Conservation (phyloP, 164 flowering plant species). For the Dillenia turbinata region DNA sequence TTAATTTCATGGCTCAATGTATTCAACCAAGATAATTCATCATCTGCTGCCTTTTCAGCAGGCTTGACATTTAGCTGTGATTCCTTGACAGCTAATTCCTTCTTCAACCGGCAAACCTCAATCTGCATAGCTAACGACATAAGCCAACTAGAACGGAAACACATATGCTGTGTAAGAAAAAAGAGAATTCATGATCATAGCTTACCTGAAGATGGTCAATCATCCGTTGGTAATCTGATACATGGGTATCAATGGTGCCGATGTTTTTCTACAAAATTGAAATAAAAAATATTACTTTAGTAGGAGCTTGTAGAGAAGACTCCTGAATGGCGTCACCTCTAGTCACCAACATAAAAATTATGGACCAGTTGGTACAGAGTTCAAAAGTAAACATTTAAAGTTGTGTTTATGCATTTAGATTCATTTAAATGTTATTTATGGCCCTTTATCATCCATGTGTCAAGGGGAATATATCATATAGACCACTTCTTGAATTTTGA, state of each 20-base stretch:
- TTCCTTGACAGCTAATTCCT: constrained; percentile 79
- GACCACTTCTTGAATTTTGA: no score
- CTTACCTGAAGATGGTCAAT: constrained; percentile 86
- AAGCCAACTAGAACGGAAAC: no score
- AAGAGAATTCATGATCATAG: constrained; percentile 4
- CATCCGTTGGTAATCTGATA: constrained; percentile 88
- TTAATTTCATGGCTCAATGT: constrained; percentile 71
- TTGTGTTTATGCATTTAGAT: no score
- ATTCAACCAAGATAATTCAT: constrained; percentile 80
- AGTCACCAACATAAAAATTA: no score
- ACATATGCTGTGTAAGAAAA: neutral
- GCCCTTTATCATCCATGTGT: no score
- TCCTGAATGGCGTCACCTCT: no score
- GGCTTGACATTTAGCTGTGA: constrained; percentile 66
- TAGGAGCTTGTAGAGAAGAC: no score
- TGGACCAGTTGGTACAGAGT: no score
- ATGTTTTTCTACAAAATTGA: constrained; percentile 63
- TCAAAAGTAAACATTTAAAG: no score
- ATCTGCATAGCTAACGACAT: constrained; percentile 30
- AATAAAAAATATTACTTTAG: neutral
- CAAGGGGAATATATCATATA: no score
- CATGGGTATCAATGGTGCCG: constrained; percentile 81
- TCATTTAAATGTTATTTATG: no score
- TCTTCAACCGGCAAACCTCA: constrained; percentile 69
- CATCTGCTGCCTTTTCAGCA: constrained; percentile 61